Evolutionary conservation across 768 basidiomycete genomes (phyloP).

Genomic region (Mycena sanguinolenta): DNA sequence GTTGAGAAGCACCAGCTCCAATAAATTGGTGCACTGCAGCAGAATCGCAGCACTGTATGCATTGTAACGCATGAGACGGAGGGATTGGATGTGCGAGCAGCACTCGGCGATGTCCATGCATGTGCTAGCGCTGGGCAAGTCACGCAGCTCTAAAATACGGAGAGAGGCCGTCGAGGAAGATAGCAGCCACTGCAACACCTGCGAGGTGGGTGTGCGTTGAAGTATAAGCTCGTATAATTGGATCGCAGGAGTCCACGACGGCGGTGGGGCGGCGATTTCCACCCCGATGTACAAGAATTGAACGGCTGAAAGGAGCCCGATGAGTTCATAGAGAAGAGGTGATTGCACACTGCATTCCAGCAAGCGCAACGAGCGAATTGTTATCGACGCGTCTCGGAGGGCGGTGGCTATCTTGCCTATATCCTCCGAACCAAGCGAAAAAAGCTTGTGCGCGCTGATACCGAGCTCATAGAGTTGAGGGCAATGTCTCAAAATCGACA

Average conservation of each 20-base stretch:
- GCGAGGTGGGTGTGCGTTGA: slow-evolving; percentile 45
- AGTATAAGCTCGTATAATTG: slow-evolving; percentile 58
- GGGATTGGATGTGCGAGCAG: slow-evolving; percentile 54
- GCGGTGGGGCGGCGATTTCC: slow-evolving; percentile 53
- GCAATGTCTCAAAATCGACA: slow-evolving; percentile 18
- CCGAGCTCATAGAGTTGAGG: slow-evolving; percentile 29
- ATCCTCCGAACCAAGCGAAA: slow-evolving; percentile 8
- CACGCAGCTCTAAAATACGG: slow-evolving; percentile 56
- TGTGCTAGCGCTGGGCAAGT: slow-evolving; percentile 45
- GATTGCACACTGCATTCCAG: slow-evolving; percentile 55
- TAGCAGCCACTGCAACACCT: slow-evolving; percentile 56
- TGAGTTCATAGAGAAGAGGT: slow-evolving; percentile 57
- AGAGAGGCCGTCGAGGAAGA: slow-evolving; percentile 49
- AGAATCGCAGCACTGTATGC: slow-evolving; percentile 49
- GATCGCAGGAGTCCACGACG: slow-evolving; percentile 35
- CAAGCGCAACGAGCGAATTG: slow-evolving; percentile 39
- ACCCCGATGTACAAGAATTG: slow-evolving; percentile 54
- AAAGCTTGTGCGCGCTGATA: slow-evolving; percentile 24
- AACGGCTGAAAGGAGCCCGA: slow-evolving; percentile 53
- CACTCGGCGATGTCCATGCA: slow-evolving; percentile 44
- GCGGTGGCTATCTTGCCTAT: slow-evolving; percentile 3
- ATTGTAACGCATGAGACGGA: slow-evolving; percentile 56
- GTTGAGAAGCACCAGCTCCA: slow-evolving; percentile 55
- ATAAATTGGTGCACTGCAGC: slow-evolving; percentile 50
- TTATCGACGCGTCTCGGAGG: not conserved